Evolutionary conservation across 164 flowering plant genomes (phyloP).

Genomic region (Vitis amurensis): DNA sequence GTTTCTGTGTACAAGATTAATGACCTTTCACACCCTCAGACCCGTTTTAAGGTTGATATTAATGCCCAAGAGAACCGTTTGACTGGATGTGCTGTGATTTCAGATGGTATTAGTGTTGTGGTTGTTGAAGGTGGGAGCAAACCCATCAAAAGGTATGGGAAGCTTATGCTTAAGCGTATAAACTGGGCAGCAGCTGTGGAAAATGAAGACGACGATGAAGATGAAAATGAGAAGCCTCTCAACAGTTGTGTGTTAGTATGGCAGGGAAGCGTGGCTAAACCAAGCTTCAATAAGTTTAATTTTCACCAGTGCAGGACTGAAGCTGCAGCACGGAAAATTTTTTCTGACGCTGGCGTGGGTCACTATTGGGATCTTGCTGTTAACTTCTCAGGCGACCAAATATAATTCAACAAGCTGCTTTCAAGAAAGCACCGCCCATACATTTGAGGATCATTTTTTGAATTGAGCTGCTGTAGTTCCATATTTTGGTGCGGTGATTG

Average conservation of each 20-base stretch:
- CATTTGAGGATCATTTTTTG: not conserved
- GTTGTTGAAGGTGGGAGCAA: conserved; percentile 94
- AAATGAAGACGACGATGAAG: conserved; percentile 45
- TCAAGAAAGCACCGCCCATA: not conserved
- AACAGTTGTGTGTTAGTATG: conserved; percentile 83
- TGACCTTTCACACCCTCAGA: conserved; percentile 75
- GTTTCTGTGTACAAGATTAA: conserved; percentile 88
- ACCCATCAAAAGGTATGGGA: conserved; percentile 83
- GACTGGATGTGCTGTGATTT: conserved; percentile 76
- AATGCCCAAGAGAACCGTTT: conserved; percentile 89
- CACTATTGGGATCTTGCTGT: conserved; percentile 93
- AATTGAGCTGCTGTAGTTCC: too few species aligned
- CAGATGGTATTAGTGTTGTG: conserved; percentile 72
- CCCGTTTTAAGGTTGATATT: conserved; percentile 88
- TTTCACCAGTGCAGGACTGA: conserved; percentile 87
- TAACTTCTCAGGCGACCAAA: conserved; percentile 60
- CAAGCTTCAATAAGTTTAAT: conserved; percentile 64
- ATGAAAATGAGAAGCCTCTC: conserved; percentile 47
- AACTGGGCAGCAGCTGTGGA: conserved; percentile 77
- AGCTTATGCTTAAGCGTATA: conserved; percentile 87
- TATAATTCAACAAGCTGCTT: conserved; percentile 10
- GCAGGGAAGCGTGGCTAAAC: conserved; percentile 93
- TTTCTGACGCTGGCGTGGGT: conserved; percentile 85
- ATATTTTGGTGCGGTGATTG: too few species aligned
- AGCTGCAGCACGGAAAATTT: conserved; percentile 80